A percentile compares a stretch with the other conserved stretches of the same genome.
Conservation (phyloP, 495 filamentous ascomycete species). For the Aspergillus hancockii region DNA sequence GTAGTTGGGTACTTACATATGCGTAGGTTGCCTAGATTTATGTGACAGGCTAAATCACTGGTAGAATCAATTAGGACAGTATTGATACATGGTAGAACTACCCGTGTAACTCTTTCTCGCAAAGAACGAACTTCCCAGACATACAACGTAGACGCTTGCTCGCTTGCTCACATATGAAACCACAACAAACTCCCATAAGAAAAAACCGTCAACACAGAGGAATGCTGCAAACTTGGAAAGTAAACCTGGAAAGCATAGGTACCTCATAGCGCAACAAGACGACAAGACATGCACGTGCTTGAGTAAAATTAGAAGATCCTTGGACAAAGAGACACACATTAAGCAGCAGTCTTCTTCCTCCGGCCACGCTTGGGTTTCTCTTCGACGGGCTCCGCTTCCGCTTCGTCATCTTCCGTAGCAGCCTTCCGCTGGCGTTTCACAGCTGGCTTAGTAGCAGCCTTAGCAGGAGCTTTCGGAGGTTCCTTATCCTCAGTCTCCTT, state of each 20-base stretch:
- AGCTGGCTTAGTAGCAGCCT: slow-evolving; percentile 10
- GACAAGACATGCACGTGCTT: not conserved
- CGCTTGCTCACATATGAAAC: not conserved
- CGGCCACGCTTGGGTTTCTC: slow-evolving; percentile 37
- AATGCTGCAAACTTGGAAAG: not conserved
- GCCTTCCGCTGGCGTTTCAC: slow-evolving; percentile 9
- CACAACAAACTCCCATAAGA: not conserved
- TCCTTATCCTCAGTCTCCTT: slow-evolving; percentile 30
- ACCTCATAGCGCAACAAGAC: not conserved
- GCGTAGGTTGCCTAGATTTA: not conserved
- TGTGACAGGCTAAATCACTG: not conserved
- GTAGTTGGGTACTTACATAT: not conserved
- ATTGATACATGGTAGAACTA: not conserved
- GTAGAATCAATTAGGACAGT: not conserved
- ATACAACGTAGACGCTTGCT: not conserved
- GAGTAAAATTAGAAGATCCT: not conserved
- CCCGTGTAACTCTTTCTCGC: not conserved
- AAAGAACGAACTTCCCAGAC: not conserved
- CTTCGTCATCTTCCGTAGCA: slow-evolving; percentile 11
- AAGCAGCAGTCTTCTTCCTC: slow-evolving; percentile 27
- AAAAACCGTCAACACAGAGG: not conserved
- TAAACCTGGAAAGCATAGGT: not conserved
- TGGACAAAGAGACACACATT: not conserved
- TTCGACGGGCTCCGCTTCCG: slow-evolving; percentile 10
- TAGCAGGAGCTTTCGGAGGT: not conserved